Evolutionary conservation across 345 rosid species (phyloP).

Genomic region (Pistacia atlantica): DNA sequence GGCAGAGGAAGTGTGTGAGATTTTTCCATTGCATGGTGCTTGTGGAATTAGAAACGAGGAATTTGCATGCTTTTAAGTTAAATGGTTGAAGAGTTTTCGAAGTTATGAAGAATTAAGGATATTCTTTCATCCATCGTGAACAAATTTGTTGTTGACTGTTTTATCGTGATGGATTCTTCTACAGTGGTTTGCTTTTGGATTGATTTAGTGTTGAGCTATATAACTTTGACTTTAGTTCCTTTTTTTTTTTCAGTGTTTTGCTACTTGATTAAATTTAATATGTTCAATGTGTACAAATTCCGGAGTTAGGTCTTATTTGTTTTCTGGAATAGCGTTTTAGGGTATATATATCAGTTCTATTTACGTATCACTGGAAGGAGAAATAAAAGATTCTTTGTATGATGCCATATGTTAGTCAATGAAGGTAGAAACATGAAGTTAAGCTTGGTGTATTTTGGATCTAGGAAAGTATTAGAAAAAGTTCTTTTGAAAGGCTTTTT

Average conservation of each 20-base stretch:
- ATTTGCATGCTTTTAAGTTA: too few species aligned
- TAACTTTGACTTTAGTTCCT: background rate
- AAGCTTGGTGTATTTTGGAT: constrained; percentile 3
- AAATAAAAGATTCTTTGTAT: background rate
- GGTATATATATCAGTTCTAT: background rate
- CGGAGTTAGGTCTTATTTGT: background rate
- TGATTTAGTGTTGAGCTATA: background rate
- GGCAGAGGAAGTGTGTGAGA: too few species aligned
- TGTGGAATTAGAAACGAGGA: background rate
- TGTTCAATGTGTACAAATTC: background rate
- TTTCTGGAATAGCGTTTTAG: background rate
- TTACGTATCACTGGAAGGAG: background rate
- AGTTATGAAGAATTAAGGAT: background rate
- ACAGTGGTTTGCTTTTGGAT: background rate
- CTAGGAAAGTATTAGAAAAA: background rate
- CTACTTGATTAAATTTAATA: constrained; percentile 1
- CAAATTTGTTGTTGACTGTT: background rate
- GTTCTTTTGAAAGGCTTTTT: background rate
- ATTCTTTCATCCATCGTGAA: background rate
- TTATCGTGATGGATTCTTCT: background rate
- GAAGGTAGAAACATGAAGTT: background rate
- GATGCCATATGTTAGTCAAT: background rate
- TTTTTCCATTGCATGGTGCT: background rate
- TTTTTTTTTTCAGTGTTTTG: background rate
- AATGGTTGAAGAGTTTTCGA: background rate